A percentile compares a stretch with the other conserved stretches of the same genome.
These are phyloP conservation scores for Hypsizygus marmoreus DNA, from an alignment of 768 basidiomycete species.

Conservation along the genomic window DNA sequence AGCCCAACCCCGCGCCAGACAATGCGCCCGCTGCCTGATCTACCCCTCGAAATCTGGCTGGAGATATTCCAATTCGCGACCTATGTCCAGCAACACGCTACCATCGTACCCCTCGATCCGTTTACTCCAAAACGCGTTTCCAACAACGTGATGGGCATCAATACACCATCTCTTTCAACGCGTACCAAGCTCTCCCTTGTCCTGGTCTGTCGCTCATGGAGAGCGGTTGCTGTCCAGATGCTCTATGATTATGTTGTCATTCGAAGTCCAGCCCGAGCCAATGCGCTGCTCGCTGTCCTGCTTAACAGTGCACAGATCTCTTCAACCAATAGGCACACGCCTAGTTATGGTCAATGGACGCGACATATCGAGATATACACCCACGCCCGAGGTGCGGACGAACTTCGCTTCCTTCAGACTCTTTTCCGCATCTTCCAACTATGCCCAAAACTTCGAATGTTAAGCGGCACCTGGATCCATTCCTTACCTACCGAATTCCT, in stretches of 20 bases:
- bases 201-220: constrained; percentile 50
- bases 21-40: constrained; percentile 30
- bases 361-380: constrained; percentile 51
- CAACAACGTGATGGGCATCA: constrained; percentile 46
- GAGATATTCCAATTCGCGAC: constrained; percentile 61
- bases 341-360: constrained; percentile 46
- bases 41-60: constrained; percentile 55
- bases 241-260: constrained; percentile 49
- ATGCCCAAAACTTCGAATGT: constrained; percentile 46
- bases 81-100: constrained; percentile 43
- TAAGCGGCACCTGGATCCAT: constrained; percentile 50
- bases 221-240: constrained; percentile 40
- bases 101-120: constrained; percentile 48
- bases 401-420: constrained; percentile 39
- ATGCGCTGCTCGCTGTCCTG: constrained; percentile 37
- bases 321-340: neutral
- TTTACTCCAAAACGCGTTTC: constrained; percentile 43
- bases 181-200: constrained; percentile 53
- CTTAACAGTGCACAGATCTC: constrained; percentile 16
- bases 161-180: constrained; percentile 46
- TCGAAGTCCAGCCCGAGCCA: constrained; percentile 45
- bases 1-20: constrained; percentile 8
- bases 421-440: constrained; percentile 45
- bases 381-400: constrained; percentile 40
- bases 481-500: constrained; percentile 46